Conservation (phyloP, 352 stramenopile genomes). For the Peronosclerospora sorghi region DNA sequence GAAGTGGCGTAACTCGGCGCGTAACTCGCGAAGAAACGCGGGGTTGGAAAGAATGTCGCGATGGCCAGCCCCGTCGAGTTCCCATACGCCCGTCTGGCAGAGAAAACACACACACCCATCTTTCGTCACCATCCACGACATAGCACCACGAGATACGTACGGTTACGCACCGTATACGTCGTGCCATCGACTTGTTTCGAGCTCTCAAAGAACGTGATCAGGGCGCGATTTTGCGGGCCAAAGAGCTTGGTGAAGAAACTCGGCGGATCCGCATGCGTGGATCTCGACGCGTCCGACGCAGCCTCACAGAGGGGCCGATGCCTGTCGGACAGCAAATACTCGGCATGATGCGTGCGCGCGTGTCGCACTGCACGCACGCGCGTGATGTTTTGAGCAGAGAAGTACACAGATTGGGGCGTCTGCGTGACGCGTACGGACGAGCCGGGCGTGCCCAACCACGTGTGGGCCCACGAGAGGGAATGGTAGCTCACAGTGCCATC, state of each 20-base stretch:
- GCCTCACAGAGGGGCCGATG: slow-evolving; percentile 29
- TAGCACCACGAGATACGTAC: not conserved
- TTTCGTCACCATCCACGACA: too few relatives aligned
- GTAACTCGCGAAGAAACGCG: slow-evolving; percentile 62
- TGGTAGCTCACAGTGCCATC: slow-evolving; percentile 72
- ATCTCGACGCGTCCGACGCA: slow-evolving; percentile 4
- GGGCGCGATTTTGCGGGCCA: slow-evolving; percentile 29
- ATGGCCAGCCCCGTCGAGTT: slow-evolving; percentile 60
- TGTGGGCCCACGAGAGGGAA: slow-evolving; percentile 69
- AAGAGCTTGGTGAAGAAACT: slow-evolving; percentile 63
- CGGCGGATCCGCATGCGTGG: slow-evolving; percentile 7
- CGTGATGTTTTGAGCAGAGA: slow-evolving; percentile 42
- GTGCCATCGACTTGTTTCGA: slow-evolving; percentile 19
- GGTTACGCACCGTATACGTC: slow-evolving; percentile 21
- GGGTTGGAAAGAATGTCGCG: slow-evolving; percentile 65
- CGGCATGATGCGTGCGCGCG: slow-evolving; percentile 36
- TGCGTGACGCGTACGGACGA: slow-evolving; percentile 55
- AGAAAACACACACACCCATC: too few relatives aligned
- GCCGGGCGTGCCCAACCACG: slow-evolving; percentile 43
- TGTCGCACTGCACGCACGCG: slow-evolving; percentile 35
- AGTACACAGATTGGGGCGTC: slow-evolving; percentile 62
- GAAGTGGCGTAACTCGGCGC: slow-evolving; percentile 53
- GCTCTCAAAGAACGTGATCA: slow-evolving; percentile 72
- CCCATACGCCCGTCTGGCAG: slow-evolving; percentile 63
- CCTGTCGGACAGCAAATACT: slow-evolving; percentile 40